A percentile compares a stretch with the other conserved stretches of the same genome.
Evolutionary conservation across 495 filamentous ascomycete species (phyloP).

Genomic region (Penicillium dipodomyicola): DNA sequence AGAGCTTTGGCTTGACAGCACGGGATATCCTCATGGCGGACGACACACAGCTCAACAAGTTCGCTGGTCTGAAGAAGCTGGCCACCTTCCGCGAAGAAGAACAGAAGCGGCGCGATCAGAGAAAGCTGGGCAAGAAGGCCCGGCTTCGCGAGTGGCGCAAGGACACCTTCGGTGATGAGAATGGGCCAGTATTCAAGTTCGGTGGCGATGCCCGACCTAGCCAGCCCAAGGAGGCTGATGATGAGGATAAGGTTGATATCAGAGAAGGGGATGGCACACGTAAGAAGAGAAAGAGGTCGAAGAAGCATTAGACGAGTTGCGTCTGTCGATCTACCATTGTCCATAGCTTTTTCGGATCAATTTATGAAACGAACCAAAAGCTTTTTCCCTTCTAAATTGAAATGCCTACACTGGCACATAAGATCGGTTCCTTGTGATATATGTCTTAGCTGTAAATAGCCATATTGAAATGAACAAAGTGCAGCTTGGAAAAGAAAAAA

Average conservation of each 20-base stretch:
- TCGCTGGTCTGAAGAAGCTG: conserved; percentile 90
- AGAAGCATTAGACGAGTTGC: conserved; percentile 38
- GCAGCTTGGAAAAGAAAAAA: neutral
- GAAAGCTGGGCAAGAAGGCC: conserved; percentile 86
- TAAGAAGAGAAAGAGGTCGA: conserved; percentile 52
- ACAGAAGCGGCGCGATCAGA: conserved; percentile 85
- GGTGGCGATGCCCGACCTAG: conserved; percentile 25
- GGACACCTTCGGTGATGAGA: conserved; percentile 81
- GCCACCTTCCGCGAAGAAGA: conserved; percentile 82
- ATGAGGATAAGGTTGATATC: conserved; percentile 43
- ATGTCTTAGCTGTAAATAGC: neutral
- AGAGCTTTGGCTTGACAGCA: conserved; percentile 81
- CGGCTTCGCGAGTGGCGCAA: conserved; percentile 85
- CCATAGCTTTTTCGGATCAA: conserved; percentile 7
- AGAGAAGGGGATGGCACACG: conserved; percentile 42
- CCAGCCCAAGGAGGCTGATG: conserved; percentile 23
- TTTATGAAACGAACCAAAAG: neutral
- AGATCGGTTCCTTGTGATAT: neutral
- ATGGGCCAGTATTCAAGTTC: conserved; percentile 52
- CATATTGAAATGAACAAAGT: neutral
- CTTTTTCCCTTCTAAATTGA: neutral
- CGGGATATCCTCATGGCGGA: conserved; percentile 89
- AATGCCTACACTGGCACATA: too few species aligned
- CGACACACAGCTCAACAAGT: conserved; percentile 84
- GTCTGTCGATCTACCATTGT: conserved; percentile 9